Evolutionary conservation across 805 yeast species (phyloP).

Genomic region (Ogataea pini): DNA sequence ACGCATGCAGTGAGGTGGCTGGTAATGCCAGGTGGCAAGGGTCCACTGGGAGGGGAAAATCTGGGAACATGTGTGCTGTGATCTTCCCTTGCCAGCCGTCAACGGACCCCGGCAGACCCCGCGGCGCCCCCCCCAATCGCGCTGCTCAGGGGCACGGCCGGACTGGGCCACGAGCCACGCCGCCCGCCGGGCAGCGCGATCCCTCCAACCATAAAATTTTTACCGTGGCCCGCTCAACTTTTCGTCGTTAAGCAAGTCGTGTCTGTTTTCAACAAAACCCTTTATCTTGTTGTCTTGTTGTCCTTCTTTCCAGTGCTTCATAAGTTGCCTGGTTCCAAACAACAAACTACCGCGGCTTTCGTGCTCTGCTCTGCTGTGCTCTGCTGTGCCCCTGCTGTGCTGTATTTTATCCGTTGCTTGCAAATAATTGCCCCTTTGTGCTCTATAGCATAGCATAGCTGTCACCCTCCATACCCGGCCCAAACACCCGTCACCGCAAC

Average conservation of each 20-base stretch:
- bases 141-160: too few species aligned
- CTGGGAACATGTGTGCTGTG: too few species aligned
- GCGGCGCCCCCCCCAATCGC: too few species aligned
- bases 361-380: neutral
- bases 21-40: too few species aligned
- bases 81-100: too few species aligned
- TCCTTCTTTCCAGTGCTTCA: neutral
- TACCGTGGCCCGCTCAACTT: constrained; percentile 2
- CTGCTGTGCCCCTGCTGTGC: neutral
- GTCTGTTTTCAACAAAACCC: constrained; percentile 4
- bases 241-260: constrained; percentile 7
- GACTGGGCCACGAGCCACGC: too few species aligned
- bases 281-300: constrained; percentile 1
- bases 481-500: neutral
- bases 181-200: too few species aligned
- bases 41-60: too few species aligned
- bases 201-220: neutral
- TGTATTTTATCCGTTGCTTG: neutral
- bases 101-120: too few species aligned
- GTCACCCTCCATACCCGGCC: neutral
- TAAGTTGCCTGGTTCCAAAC: neutral
- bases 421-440: neutral
- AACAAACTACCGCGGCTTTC: neutral
- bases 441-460: too few species aligned
- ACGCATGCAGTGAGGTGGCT: neutral